A percentile compares a stretch with the other conserved stretches of the same genome.
Conservation (phyloP, 441 rosid species). For the Hypseocharis bilobata region DNA sequence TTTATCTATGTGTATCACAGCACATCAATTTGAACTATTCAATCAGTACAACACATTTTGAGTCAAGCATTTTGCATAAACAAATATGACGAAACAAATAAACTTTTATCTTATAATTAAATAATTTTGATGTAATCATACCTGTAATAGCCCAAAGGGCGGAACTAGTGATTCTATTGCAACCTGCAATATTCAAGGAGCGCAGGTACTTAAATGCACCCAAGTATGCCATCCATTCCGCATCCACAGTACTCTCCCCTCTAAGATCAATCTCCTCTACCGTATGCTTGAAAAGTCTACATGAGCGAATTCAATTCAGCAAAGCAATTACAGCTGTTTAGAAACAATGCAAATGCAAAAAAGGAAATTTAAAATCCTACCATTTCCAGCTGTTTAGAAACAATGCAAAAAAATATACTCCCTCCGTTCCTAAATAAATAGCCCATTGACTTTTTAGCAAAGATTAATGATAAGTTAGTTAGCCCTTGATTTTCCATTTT, state of each 20-base stretch:
- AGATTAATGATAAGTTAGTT: too few relatives aligned
- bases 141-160: conserved; percentile 75
- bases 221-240: conserved; percentile 85
- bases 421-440: too few relatives aligned
- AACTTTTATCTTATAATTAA: background rate
- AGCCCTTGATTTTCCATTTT: too few relatives aligned
- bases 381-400: background rate
- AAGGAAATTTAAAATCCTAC: background rate
- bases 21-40: background rate
- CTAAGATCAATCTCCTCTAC: conserved; percentile 66
- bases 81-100: background rate
- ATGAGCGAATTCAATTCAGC: conserved; percentile 9
- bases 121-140: conserved; percentile 10
- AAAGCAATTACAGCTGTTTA: background rate
- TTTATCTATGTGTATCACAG: background rate
- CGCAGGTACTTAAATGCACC: conserved; percentile 56
- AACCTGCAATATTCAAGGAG: conserved; percentile 53
- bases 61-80: background rate
- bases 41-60: background rate
- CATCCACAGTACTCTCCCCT: conserved; percentile 63
- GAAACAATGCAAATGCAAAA: background rate
- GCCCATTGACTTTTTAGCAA: too few relatives aligned
- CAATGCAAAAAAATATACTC: too few relatives aligned
- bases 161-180: conserved; percentile 55
- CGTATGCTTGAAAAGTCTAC: conserved; percentile 62